phyloP scores from a whole-genome alignment of 2,329 filamentous ascomycete genomes.

The Penicillium sp. region DNA sequence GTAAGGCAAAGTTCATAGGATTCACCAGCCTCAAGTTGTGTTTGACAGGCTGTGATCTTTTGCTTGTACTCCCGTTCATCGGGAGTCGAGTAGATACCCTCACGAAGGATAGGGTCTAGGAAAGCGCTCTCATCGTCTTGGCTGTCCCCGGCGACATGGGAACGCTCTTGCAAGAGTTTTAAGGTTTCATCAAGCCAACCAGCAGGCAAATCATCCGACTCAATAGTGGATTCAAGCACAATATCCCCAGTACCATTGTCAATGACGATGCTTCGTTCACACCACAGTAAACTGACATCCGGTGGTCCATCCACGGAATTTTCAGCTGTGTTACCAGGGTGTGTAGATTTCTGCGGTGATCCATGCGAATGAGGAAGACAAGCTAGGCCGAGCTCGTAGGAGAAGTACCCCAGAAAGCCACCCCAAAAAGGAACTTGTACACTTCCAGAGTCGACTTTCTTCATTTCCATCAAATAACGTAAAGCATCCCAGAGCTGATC shows the following conservation, averaged over 20 bases:
- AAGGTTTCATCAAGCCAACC: constrained; percentile 50
- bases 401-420: constrained; percentile 81
- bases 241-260: constrained; percentile 68
- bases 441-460: constrained; percentile 41
- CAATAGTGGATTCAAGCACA: constrained; percentile 69
- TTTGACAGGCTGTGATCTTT: constrained; percentile 71
- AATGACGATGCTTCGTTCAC: constrained; percentile 75
- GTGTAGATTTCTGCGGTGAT: constrained; percentile 41
- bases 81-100: constrained; percentile 38
- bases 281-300: constrained; percentile 76
- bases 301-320: constrained; percentile 52
- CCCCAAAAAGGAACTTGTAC: constrained; percentile 69
- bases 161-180: constrained; percentile 30
- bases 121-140: constrained; percentile 24
- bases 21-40: constrained; percentile 73
- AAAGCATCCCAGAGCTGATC: constrained; percentile 41
- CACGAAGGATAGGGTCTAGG: constrained; percentile 37
- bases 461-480: constrained; percentile 45
- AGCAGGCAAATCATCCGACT: constrained; percentile 43
- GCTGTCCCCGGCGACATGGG: constrained; percentile 3
- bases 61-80: constrained; percentile 61
- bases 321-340: constrained; percentile 11
- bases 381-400: constrained; percentile 78
- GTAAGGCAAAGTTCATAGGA: constrained; percentile 88
- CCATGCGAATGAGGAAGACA: constrained; percentile 52